Evolutionary conservation across 352 stramenopile species (phyloP), one percentile per base, ranked within the genome.

Genomic region (Pythium vanterpoolii): DNA sequence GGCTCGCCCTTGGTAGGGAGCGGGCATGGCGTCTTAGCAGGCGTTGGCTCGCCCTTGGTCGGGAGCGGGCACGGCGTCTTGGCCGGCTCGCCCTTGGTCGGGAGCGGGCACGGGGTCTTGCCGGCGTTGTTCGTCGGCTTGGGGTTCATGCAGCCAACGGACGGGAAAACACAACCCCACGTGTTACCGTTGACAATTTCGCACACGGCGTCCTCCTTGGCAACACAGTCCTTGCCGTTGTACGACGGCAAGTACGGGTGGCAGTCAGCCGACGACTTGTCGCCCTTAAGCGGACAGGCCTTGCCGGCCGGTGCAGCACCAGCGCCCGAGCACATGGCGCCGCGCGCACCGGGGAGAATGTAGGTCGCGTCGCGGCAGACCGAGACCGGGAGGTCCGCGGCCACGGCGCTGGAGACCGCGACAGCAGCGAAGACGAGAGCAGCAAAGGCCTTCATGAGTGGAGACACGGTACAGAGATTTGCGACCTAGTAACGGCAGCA

Each of bases 321-420:
- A 0, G 62, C 62, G 10, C 80, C 81, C 0, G 69, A 74, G 59
- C 81, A 90, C 42, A 86, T 62, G 18, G 66, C 51, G 23, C 78
- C 74, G 13, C 74, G 70, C 13, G 60, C 56, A 19, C 56, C 44
- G 18, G 69, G 30, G 49, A 90, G 52, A 19, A 64, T 63, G 55
- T 85, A 89, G 21, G 74, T 86, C 40, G 74, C 79, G 47, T 89
- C 79, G 10, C 60, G 56, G 19, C 71, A 86, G 18, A 87, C 71
- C 40, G 38, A 44, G 38, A 44, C 38, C 38, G 38, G 38, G 44
- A 55, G 51, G 60, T 66, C 60, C 31, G 54, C 40, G 23, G 60
- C 50, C 14, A 43, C 38, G 5, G 46, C 46, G 50, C 31, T 39
- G 14, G 60, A 49, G 14, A 66, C 52, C 43, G 60, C 60, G 40